These are phyloP conservation scores for Arthrobotrys megalospora DNA, from an alignment of 2,329 filamentous ascomycete species.

Conservation along the genomic window DNA sequence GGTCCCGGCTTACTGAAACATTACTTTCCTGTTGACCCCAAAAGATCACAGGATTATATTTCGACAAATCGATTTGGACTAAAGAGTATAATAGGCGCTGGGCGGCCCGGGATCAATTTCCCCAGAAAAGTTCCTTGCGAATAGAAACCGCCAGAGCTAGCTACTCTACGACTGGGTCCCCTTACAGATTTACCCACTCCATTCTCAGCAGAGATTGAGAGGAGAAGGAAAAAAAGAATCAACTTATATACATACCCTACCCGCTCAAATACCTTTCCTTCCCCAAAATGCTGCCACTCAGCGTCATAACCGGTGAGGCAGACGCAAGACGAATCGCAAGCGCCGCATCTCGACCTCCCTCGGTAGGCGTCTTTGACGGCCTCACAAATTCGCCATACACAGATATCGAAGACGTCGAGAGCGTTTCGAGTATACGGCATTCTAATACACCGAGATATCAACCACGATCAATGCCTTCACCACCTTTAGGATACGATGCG, in stretches of 20 bases:
- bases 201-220: slow-evolving; percentile 8
- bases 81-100: slow-evolving; percentile 48
- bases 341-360: slow-evolving; percentile 43
- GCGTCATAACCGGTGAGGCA: slow-evolving; percentile 55
- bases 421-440: slow-evolving; percentile 29
- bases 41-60: slow-evolving; percentile 20
- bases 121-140: slow-evolving; percentile 13
- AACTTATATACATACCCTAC: slow-evolving; percentile 25
- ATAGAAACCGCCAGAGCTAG: slow-evolving; percentile 15
- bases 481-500: slow-evolving; percentile 49
- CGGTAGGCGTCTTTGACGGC: slow-evolving; percentile 50
- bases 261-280: neutral
- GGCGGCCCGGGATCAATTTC: slow-evolving; percentile 33
- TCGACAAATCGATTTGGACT: neutral
- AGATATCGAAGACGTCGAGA: slow-evolving; percentile 43
- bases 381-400: slow-evolving; percentile 52
- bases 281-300: slow-evolving; percentile 44
- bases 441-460: slow-evolving; percentile 55
- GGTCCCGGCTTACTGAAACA: slow-evolving; percentile 14
- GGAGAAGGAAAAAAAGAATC: neutral
- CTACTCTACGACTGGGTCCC: slow-evolving; percentile 29
- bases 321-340: slow-evolving; percentile 52
- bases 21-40: neutral
- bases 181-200: slow-evolving; percentile 9
- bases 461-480: slow-evolving; percentile 59